Conservation (phyloP, 768 basidiomycete genomes). For the Cubamyces sp. region DNA sequence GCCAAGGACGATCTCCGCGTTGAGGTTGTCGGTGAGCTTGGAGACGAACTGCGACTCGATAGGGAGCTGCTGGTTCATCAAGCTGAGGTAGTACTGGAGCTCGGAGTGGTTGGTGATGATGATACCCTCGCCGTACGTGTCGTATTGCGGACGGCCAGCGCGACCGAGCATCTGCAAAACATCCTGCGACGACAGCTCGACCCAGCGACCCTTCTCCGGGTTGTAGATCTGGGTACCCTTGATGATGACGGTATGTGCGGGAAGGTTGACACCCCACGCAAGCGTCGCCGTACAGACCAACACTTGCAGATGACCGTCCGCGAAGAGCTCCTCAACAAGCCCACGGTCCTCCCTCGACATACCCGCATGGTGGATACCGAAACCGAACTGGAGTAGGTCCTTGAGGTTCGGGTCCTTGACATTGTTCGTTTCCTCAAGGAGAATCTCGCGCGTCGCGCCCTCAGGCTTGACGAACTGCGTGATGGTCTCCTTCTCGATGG, state of each 20-base stretch:
- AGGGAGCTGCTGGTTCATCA: slow-evolving; percentile 96
- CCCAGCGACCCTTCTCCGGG: slow-evolving; percentile 98
- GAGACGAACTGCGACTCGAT: slow-evolving; percentile 96
- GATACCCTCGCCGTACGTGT: slow-evolving; percentile 96
- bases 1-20: slow-evolving; percentile 96
- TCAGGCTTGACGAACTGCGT: slow-evolving; percentile 95
- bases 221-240: slow-evolving; percentile 99
- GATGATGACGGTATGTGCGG: slow-evolving; percentile 97
- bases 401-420: slow-evolving; percentile 83
- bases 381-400: slow-evolving; percentile 94
- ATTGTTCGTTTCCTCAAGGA: slow-evolving; percentile 80
- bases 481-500: slow-evolving; percentile 95
- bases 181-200: slow-evolving; percentile 93
- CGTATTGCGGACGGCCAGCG: slow-evolving; percentile 96
- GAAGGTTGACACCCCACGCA: slow-evolving; percentile 99
- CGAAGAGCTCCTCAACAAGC: slow-evolving; percentile 93
- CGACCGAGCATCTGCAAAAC: slow-evolving; percentile 98
- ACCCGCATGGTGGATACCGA: slow-evolving; percentile 97
- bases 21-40: slow-evolving; percentile 92
- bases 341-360: slow-evolving; percentile 92
- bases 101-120: slow-evolving; percentile 99
- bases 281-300: slow-evolving; percentile 97
- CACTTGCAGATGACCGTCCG: slow-evolving; percentile 90
- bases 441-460: slow-evolving; percentile 87
- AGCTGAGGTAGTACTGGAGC: slow-evolving; percentile 93